Conservation (phyloP, 2,329 filamentous ascomycete species). For the Cucurbitaria berberidis region DNA sequence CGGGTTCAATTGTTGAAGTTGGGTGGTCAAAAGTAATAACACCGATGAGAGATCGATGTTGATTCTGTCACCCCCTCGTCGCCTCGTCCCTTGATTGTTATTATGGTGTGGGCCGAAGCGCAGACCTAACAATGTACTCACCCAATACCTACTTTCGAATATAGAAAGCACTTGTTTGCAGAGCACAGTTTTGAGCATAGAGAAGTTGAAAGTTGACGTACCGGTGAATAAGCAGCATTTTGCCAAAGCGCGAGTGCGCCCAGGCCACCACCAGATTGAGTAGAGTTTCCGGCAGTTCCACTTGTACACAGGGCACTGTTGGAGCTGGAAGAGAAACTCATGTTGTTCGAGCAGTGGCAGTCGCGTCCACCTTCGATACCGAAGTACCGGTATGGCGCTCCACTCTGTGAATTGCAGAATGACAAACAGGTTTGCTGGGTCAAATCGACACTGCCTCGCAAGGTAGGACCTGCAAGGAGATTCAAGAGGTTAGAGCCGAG, state of each 20-base stretch:
- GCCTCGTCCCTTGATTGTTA: background rate
- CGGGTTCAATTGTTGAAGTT: too few species aligned
- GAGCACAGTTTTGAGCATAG: constrained; percentile 18
- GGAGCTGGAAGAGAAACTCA: background rate
- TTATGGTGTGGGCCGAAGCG: constrained; percentile 1
- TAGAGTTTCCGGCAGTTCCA: background rate
- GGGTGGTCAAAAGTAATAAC: too few species aligned
- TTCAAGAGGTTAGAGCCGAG: background rate
- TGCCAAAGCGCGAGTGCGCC: background rate
- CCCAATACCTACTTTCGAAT: constrained; percentile 7
- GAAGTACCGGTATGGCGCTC: background rate
- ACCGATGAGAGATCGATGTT: too few species aligned
- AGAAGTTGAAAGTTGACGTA: constrained; percentile 9
- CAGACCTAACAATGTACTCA: constrained; percentile 10
- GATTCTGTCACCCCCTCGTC: too few species aligned
- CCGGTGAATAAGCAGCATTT: background rate
- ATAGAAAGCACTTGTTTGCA: constrained; percentile 13
- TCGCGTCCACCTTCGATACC: background rate
- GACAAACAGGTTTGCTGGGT: background rate
- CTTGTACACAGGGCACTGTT: background rate
- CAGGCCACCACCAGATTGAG: background rate
- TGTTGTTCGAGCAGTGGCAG: background rate
- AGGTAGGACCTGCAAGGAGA: background rate
- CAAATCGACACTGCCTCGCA: background rate
- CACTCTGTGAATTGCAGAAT: background rate